Conservation (phyloP, 345 rosid genomes). For the Hirschfeldia incana region DNA sequence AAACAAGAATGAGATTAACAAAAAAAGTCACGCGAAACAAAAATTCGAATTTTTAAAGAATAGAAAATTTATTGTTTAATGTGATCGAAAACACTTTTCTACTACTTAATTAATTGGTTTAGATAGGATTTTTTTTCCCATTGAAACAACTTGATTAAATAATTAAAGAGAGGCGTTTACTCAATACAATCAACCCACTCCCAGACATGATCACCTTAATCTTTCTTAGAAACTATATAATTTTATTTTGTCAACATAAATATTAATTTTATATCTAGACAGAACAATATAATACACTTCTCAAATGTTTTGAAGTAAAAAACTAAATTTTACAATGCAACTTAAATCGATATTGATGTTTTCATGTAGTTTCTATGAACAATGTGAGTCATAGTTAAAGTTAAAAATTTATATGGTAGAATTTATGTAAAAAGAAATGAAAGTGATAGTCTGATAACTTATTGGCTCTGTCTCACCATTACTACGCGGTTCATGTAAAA, state of each 20-base stretch:
- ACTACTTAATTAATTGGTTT: background rate
- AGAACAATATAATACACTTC: background rate
- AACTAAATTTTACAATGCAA: background rate
- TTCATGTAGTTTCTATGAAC: background rate
- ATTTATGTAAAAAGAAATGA: background rate
- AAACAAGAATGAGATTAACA: background rate
- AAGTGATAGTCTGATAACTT: background rate
- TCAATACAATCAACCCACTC: slow-evolving; percentile 51
- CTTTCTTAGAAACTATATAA: slow-evolving; percentile 23
- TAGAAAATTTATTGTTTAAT: background rate
- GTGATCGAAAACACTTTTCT: background rate
- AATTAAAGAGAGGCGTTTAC: slow-evolving; percentile 46
- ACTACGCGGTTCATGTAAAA: background rate
- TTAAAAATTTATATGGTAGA: background rate
- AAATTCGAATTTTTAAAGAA: background rate
- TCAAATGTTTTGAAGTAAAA: background rate
- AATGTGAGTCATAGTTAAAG: background rate
- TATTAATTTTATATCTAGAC: background rate
- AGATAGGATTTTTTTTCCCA: background rate
- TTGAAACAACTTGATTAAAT: slow-evolving; percentile 14
- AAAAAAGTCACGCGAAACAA: background rate
- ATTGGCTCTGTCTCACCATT: background rate
- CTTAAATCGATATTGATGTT: background rate
- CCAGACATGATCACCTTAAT: slow-evolving; percentile 42
- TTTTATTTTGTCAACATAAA: slow-evolving; percentile 5